Evolutionary conservation across 2,329 filamentous ascomycete genomes (phyloP).

Genomic region (Didymosphaeria variabile): DNA sequence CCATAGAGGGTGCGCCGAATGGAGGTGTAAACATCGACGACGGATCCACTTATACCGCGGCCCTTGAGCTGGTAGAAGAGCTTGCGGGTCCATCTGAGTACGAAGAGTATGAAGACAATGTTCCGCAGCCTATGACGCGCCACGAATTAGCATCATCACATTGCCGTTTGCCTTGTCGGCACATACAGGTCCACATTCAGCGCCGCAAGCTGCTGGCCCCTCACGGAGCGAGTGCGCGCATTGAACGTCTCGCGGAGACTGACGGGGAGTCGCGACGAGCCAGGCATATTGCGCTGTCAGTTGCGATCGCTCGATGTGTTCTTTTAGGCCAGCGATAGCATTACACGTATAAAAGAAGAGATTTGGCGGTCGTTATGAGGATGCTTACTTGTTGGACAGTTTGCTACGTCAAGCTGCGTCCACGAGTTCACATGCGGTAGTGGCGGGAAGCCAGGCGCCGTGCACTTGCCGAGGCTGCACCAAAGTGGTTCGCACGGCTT

Average conservation of each 20-base stretch:
- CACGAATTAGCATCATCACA: background rate
- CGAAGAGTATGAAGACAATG: conserved; percentile 86
- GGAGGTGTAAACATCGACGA: conserved; percentile 76
- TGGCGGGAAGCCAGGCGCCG: conserved; percentile 3
- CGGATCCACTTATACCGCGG: conserved; percentile 82
- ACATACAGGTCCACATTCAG: conserved; percentile 75
- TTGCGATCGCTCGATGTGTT: background rate
- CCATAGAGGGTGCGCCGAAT: conserved; percentile 80
- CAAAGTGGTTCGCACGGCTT: conserved; percentile 8
- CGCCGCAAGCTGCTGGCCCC: conserved; percentile 63
- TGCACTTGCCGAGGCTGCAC: conserved; percentile 15
- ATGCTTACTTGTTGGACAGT: background rate
- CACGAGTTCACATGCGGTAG: conserved; percentile 17
- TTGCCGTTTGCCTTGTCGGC: background rate
- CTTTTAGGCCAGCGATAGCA: conserved; percentile 15
- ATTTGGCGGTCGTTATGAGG: background rate
- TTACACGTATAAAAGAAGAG: conserved; percentile 9
- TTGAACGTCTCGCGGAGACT: conserved; percentile 74
- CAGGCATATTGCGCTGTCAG: conserved; percentile 50
- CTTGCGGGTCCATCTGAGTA: conserved; percentile 83
- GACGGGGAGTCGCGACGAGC: conserved; percentile 74
- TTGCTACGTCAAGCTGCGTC: conserved; percentile 16
- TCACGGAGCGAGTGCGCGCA: conserved; percentile 66
- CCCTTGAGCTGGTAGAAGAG: conserved; percentile 86
- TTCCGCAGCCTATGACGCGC: conserved; percentile 73